Conservation (phyloP, 768 basidiomycete species). For the Russula lepida region DNA sequence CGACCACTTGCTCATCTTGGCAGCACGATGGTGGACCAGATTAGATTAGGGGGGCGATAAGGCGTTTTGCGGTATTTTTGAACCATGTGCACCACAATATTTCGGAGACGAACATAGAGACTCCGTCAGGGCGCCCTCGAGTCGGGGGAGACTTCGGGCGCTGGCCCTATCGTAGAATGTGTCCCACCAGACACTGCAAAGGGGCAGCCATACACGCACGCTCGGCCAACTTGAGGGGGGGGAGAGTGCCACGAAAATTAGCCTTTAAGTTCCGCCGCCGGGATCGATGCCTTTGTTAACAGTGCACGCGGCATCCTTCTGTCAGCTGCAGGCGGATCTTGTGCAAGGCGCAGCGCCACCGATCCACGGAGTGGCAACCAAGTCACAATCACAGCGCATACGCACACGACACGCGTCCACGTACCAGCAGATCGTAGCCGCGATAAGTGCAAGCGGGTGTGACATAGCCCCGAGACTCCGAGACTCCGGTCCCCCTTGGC, state of each 20-base stretch:
- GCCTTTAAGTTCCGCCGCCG: slow-evolving; percentile 1
- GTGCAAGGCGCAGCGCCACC: slow-evolving; percentile 15
- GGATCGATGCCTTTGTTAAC: background rate
- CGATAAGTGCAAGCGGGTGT: slow-evolving; percentile 13
- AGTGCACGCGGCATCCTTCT: slow-evolving; percentile 1
- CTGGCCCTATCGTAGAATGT: background rate
- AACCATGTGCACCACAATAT: background rate
- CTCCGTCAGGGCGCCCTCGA: background rate
- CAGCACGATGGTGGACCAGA: slow-evolving; percentile 5
- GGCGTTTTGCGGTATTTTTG: background rate
- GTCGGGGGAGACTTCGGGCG: background rate
- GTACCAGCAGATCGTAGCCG: slow-evolving; percentile 16
- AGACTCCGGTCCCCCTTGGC: background rate
- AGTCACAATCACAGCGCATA: slow-evolving; percentile 4
- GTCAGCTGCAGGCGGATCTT: slow-evolving; percentile 12
- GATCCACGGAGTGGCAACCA: slow-evolving; percentile 6
- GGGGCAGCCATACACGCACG: background rate
- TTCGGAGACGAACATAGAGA: background rate
- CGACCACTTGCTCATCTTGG: slow-evolving; percentile 4
- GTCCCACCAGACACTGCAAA: background rate
- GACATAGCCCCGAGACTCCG: slow-evolving; percentile 8
- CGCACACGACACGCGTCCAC: slow-evolving; percentile 4
- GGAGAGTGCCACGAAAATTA: slow-evolving; percentile 4
- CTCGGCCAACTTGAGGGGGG: background rate
- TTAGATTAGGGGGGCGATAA: slow-evolving; percentile 11